Conservation (phyloP, 2,329 filamentous ascomycete genomes). For the Corniculantispora saksenae region DNA sequence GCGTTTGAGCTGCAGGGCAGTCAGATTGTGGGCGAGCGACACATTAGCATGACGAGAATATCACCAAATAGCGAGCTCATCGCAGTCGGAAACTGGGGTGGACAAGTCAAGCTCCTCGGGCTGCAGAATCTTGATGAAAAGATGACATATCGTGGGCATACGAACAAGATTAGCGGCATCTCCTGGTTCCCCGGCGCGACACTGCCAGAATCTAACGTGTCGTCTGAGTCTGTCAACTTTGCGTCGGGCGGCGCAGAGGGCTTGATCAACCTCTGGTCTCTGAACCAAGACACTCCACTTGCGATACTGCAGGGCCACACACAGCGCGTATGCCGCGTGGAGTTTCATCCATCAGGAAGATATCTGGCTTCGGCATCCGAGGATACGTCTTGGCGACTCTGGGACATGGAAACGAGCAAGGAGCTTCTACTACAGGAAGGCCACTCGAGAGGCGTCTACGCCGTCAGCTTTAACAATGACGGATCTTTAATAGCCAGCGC, state of each 20-base stretch:
- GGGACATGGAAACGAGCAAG: constrained; percentile 84
- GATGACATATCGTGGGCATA: constrained; percentile 77
- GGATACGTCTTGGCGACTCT: constrained; percentile 94
- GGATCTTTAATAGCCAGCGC: constrained; percentile 88
- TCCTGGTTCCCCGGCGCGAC: constrained; percentile 88
- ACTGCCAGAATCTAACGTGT: constrained; percentile 68
- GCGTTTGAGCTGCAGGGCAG: constrained; percentile 90
- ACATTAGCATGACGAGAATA: constrained; percentile 89
- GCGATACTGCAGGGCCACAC: constrained; percentile 81
- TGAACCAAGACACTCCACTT: constrained; percentile 82
- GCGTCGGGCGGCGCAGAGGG: constrained; percentile 90
- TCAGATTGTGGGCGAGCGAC: constrained; percentile 87
- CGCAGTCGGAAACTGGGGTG: constrained; percentile 91
- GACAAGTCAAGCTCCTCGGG: constrained; percentile 81
- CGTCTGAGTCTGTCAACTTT: constrained; percentile 74
- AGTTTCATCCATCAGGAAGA: constrained; percentile 88
- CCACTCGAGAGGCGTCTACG: constrained; percentile 90
- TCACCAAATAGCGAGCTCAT: constrained; percentile 81
- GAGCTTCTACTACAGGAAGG: constrained; percentile 91
- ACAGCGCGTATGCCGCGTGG: constrained; percentile 84
- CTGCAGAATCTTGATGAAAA: constrained; percentile 81
- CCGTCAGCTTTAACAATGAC: constrained; percentile 86
- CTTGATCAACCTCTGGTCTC: constrained; percentile 84
- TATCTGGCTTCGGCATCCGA: constrained; percentile 93
- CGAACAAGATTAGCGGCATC: constrained; percentile 84